These are phyloP conservation scores for Paraconiothyrium brasiliense DNA, from an alignment of 2,329 filamentous ascomycete species.

Conservation along the genomic window DNA sequence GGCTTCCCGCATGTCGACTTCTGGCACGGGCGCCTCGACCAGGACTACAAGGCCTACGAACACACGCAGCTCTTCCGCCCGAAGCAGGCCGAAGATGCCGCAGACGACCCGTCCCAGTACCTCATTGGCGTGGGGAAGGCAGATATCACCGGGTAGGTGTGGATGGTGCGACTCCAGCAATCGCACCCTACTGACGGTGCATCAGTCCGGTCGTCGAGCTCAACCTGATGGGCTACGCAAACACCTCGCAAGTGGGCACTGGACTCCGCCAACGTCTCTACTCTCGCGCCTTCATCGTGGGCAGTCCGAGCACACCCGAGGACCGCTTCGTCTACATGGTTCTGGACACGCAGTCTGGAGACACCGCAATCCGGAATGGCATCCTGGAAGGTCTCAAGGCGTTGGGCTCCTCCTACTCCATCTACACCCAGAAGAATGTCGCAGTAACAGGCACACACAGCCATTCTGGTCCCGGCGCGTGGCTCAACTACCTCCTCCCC, in stretches of 20 bases:
- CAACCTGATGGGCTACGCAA: slow-evolving; percentile 91
- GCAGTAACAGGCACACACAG: slow-evolving; percentile 94
- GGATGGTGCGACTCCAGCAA: background rate
- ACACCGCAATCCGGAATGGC: slow-evolving; percentile 88
- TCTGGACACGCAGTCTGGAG: slow-evolving; percentile 85
- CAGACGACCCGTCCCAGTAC: slow-evolving; percentile 60
- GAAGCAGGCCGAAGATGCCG: slow-evolving; percentile 39
- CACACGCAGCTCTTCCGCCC: slow-evolving; percentile 38
- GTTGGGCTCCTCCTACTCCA: slow-evolving; percentile 75
- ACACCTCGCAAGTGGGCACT: slow-evolving; percentile 80
- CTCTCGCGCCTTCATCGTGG: slow-evolving; percentile 89
- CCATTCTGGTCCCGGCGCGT: slow-evolving; percentile 89
- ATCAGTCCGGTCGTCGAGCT: slow-evolving; percentile 83
- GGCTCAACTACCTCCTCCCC: slow-evolving; percentile 92
- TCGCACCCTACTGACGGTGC: slow-evolving; percentile 22
- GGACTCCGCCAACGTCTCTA: slow-evolving; percentile 89
- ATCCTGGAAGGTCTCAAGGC: slow-evolving; percentile 77
- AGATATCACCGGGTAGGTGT: slow-evolving; percentile 72
- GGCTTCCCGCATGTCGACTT: slow-evolving; percentile 48
- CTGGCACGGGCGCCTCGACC: slow-evolving; percentile 45
- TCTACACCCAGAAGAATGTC: slow-evolving; percentile 82
- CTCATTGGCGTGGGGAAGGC: slow-evolving; percentile 75
- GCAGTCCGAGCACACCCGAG: slow-evolving; percentile 68
- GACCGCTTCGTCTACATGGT: slow-evolving; percentile 89
- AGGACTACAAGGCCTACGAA: slow-evolving; percentile 29